Percentiles rank a stretch among this genome's conserved stretches.
Conservation (phyloP, 1,139 yeast species). For the Geotrichum reessii region DNA sequence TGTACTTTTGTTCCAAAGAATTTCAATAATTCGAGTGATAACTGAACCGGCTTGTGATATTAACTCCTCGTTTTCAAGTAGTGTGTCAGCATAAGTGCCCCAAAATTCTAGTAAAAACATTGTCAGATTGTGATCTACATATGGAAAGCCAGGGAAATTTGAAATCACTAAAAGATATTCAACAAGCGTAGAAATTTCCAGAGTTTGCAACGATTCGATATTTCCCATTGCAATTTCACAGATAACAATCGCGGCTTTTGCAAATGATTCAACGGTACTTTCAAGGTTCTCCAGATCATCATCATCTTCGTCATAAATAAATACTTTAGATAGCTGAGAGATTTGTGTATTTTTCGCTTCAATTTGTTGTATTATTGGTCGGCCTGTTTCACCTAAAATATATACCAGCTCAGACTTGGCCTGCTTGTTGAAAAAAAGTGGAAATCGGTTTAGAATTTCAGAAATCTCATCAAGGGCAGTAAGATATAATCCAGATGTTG, state of each 20-base stretch:
- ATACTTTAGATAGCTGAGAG: background rate
- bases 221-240: slow-evolving; percentile 13
- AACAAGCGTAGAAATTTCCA: slow-evolving; percentile 21
- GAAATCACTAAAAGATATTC: slow-evolving; percentile 50
- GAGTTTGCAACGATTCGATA: slow-evolving; percentile 2
- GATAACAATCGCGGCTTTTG: slow-evolving; percentile 13
- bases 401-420: slow-evolving; percentile 4
- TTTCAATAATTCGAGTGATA: slow-evolving; percentile 44
- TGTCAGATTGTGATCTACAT: slow-evolving; percentile 63
- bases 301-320: slow-evolving; percentile 18
- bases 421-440: slow-evolving; percentile 5
- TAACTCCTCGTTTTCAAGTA: slow-evolving; percentile 47
- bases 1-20: slow-evolving; percentile 60
- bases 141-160: slow-evolving; percentile 54
- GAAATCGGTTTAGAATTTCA: slow-evolving; percentile 10
- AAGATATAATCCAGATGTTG: slow-evolving; percentile 1
- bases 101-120: slow-evolving; percentile 70
- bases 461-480: slow-evolving; percentile 12
- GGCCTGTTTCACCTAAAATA: slow-evolving; percentile 12
- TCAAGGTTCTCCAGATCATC: slow-evolving; percentile 19
- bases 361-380: slow-evolving; percentile 12
- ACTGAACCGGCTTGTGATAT: slow-evolving; percentile 32
- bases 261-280: slow-evolving; percentile 14
- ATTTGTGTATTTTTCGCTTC: slow-evolving; percentile 6
- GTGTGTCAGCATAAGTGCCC: slow-evolving; percentile 66